Evolutionary conservation across 306 rosid species (phyloP), one percentile per base, ranked within the genome.

Genomic region (Clitoria ternatea): DNA sequence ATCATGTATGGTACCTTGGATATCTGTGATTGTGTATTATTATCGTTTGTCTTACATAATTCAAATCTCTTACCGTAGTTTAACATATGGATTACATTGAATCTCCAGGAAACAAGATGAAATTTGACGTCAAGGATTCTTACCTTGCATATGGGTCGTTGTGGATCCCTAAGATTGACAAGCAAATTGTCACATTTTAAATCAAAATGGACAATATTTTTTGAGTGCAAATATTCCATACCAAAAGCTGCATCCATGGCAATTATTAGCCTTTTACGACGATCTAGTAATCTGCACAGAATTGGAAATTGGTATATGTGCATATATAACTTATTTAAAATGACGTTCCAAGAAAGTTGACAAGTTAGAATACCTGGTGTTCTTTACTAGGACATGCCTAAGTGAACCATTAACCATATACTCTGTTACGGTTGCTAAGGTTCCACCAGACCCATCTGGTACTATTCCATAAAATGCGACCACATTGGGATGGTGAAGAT

Each of bases 181-280:
- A 94, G 91, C 81, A 94, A 86, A 66, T 94, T 94, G 82, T 90
- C 98, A 83, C 96, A 85, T 65, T 94, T 94, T 80, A 94, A 82
- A 89, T 94, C 98, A 79, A 94, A 90, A 81, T 94, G 97, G 60
- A 94, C 96, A 62, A 94, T 90, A 70, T 83, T 90, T 79, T 94
- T 94, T 71, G 90, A 78, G 73, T 94, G 97, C 88, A 94, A 81
- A 84, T 94, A 94, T 72, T 94, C 97, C 98, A 94, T 94, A 50
- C 98, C 98, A 24, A 90, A 90, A 66, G 98, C 96, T 2, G 98
- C 89, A 84, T 90, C 97, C 97, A 89, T 94, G 76, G 96, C 92
- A 50, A 94, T 85, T 52, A 85, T 76, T 54, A 94, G 89, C 95
- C 82, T 85, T 82, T 83, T 90, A 71, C 88, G 89, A 43, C 84